A percentile compares a stretch with the other conserved stretches of the same genome.
Evolutionary conservation across 164 flowering plant genomes (phyloP).

Genomic region (Vitis rupestris): DNA sequence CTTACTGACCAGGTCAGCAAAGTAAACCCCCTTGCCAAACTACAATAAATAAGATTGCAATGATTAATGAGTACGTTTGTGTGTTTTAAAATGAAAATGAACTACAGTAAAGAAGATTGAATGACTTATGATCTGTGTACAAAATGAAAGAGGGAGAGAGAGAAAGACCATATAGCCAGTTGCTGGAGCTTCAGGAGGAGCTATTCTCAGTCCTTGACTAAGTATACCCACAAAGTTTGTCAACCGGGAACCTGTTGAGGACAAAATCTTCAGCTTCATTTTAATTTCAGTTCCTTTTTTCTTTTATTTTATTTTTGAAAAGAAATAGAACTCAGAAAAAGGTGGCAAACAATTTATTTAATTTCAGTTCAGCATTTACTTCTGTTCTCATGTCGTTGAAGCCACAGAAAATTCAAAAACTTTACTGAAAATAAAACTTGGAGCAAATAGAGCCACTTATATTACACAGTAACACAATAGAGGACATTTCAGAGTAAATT

Average conservation of each 20-base stretch:
- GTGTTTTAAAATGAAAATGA: not conserved
- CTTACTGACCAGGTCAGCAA: constrained; percentile 97
- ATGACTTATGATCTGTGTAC: not conserved
- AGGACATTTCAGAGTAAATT: not conserved
- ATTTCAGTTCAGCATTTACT: not conserved
- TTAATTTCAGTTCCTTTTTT: not conserved
- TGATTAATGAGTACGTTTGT: not conserved
- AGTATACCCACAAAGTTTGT: constrained; percentile 97
- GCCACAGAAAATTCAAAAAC: not conserved
- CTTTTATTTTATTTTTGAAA: no score
- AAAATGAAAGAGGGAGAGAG: constrained; percentile 2
- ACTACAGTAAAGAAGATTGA: not conserved
- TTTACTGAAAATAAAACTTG: no score
- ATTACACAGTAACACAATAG: not conserved
- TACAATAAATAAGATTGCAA: constrained; percentile 24
- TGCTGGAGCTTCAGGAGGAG: constrained; percentile 96
- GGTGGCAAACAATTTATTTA: no score
- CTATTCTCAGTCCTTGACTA: constrained; percentile 92
- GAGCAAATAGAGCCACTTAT: not conserved
- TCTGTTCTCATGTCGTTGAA: not conserved
- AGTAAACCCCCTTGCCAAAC: constrained; percentile 98
- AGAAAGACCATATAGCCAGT: constrained; percentile 89
- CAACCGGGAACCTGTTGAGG: constrained; percentile 64
- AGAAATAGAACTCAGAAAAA: no score
- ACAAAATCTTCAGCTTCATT: not conserved